Evolutionary conservation across 805 yeast species (phyloP), one percentile per base, ranked within the genome.

Genomic region (Barnettozyma californica): DNA sequence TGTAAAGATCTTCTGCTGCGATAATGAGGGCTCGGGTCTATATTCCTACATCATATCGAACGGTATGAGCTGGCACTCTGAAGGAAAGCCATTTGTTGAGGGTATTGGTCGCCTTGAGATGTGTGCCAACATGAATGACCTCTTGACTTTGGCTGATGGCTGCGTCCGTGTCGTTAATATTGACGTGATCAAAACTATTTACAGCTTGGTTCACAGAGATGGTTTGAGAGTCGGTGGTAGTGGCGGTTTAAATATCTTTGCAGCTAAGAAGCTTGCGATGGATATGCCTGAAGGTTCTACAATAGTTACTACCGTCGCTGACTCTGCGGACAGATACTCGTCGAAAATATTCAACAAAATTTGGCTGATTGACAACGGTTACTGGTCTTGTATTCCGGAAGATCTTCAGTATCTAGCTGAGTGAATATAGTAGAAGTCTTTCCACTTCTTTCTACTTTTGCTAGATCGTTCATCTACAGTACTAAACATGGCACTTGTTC

Each of bases 11-110:
- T 70, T 83, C 16, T 67, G 87, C 27, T 88, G 94, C 1, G 95
- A 87, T 62, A 92, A 92, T 0, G 90, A 82, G 55, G 95, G 95
- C 0, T 80, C 87, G 7, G 95, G 95, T 0, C 67, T 87, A 10
- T 50, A 56, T 18, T 49, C 58, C 1, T 60, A 46, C 35, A 44
- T 60, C 18, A 54, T 46, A 6, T 38, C 57, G 2, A 25, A 44
- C 8, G 63, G 63, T 37, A 33, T 42, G 2, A 50, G 35, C 11
- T 58, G 61, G 60, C 54, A 53, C 5, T 20, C 56, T 7, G 59
- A 58, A 41, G 63, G 63, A 6, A 23, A 13, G 8, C 54, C 61
- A 3, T 58, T 60, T 44, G 56, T 60, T 9, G 63, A 60, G 36
- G 63, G 63, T 16, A 48, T 60, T 41, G 63, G 63, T 18, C 59